A percentile compares a stretch with the other conserved stretches of the same genome.
Conservation (phyloP, 306 rosid genomes). For the Fragaria vesca region DNA sequence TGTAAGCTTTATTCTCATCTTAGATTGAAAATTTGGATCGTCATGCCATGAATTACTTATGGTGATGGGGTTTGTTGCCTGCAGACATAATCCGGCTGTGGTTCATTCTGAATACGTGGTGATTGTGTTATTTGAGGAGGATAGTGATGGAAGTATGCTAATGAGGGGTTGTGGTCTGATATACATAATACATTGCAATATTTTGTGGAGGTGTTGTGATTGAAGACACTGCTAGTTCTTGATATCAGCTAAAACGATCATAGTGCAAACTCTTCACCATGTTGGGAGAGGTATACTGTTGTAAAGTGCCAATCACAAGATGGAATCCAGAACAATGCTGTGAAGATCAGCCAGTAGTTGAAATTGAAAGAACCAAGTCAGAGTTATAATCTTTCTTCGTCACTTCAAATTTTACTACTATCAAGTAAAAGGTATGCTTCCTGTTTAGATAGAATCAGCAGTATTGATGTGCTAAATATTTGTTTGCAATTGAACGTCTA, state of each 20-base stretch:
- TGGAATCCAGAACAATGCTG: neutral
- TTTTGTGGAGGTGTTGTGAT: neutral
- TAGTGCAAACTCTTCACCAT: neutral
- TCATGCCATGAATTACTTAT: neutral
- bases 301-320: neutral
- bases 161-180: neutral
- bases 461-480: too few species aligned
- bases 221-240: neutral
- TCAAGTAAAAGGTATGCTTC: neutral
- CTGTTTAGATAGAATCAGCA: neutral
- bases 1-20: too few species aligned
- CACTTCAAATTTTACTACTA: neutral
- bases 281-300: neutral
- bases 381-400: neutral
- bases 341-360: neutral
- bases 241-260: neutral
- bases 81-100: neutral
- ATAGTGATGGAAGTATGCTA: neutral
- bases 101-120: neutral
- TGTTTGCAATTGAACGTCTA: neutral
- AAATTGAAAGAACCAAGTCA: neutral
- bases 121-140: neutral
- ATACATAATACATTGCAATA: neutral
- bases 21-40: too few species aligned
- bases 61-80: neutral